Conservation (phyloP, 257 asterid species). For the Mentha longifolia region DNA sequence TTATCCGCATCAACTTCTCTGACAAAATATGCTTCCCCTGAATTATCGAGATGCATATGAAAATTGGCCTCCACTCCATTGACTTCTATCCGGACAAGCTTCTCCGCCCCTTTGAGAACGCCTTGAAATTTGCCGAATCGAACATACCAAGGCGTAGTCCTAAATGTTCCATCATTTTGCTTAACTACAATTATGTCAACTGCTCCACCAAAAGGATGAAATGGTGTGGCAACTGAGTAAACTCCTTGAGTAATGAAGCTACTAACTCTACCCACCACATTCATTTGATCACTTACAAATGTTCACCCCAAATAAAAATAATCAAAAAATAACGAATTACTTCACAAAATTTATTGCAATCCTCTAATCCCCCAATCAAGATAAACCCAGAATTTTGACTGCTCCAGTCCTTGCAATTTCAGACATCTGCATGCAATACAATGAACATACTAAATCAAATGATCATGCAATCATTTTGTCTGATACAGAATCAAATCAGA, state of each 20-base stretch:
- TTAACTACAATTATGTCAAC: conserved; percentile 80
- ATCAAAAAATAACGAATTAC: conserved; percentile 8
- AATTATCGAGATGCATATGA: conserved; percentile 82
- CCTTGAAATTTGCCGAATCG: conserved; percentile 94
- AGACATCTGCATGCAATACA: conserved; percentile 60
- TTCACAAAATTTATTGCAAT: conserved; percentile 14
- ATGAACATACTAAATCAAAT: conserved; percentile 32
- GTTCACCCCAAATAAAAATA: background rate
- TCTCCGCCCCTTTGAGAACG: conserved; percentile 87
- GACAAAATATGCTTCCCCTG: conserved; percentile 91
- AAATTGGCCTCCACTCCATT: conserved; percentile 81
- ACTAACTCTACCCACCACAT: conserved; percentile 80
- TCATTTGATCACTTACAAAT: conserved; percentile 56
- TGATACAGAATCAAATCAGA: background rate
- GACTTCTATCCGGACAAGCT: conserved; percentile 78
- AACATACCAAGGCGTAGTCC: conserved; percentile 95
- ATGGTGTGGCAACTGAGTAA: conserved; percentile 92
- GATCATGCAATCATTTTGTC: conserved; percentile 34
- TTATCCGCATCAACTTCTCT: conserved; percentile 60
- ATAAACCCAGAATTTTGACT: conserved; percentile 32
- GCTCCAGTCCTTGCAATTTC: conserved; percentile 36
- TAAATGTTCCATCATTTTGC: conserved; percentile 78
- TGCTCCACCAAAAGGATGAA: conserved; percentile 98
- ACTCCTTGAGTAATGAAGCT: conserved; percentile 77
- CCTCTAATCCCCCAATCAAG: conserved; percentile 36